Percentiles rank a stretch among this genome's conserved stretches.
These are phyloP conservation scores for Starmerella floricola DNA, from an alignment of 805 yeast genomes.

Conservation along the genomic window DNA sequence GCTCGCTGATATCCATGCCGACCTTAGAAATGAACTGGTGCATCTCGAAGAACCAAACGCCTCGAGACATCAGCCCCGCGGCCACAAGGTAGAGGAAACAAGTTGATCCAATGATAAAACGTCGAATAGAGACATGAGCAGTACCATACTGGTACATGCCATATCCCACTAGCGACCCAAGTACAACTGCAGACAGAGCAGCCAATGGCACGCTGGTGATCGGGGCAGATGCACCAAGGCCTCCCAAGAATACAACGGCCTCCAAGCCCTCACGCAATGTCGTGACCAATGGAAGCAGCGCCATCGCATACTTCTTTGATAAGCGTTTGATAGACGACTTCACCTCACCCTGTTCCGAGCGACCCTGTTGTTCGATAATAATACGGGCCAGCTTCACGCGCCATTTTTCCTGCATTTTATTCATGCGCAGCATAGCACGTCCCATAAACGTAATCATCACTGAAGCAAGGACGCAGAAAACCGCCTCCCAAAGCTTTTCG, in stretches of 20 bases:
- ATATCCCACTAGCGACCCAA: slow-evolving; percentile 55
- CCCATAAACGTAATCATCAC: slow-evolving; percentile 80
- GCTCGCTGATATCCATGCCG: slow-evolving; percentile 77
- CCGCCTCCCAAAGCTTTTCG: slow-evolving; percentile 83
- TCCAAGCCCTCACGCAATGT: slow-evolving; percentile 82
- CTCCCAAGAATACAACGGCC: slow-evolving; percentile 85
- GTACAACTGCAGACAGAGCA: slow-evolving; percentile 42
- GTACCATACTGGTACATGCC: slow-evolving; percentile 60
- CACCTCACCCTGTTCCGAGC: neutral
- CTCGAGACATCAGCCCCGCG: slow-evolving; percentile 75
- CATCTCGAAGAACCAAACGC: slow-evolving; percentile 81
- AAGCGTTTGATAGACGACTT: slow-evolving; percentile 8
- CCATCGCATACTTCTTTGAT: slow-evolving; percentile 49
- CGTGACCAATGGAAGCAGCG: slow-evolving; percentile 71
- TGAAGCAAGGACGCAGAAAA: slow-evolving; percentile 65
- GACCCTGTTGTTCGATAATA: slow-evolving; percentile 24
- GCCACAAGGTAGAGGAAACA: slow-evolving; percentile 74
- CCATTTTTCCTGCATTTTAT: slow-evolving; percentile 76
- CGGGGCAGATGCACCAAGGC: slow-evolving; percentile 68
- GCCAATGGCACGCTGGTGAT: slow-evolving; percentile 53
- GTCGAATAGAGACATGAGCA: slow-evolving; percentile 59
- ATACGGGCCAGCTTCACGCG: slow-evolving; percentile 42
- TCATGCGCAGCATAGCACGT: slow-evolving; percentile 62
- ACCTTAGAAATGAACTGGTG: slow-evolving; percentile 63
- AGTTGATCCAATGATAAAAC: slow-evolving; percentile 61